Base-by-base conservation (phyloP, 140 eudicot species). In the Eryngium alpinum region DNA sequence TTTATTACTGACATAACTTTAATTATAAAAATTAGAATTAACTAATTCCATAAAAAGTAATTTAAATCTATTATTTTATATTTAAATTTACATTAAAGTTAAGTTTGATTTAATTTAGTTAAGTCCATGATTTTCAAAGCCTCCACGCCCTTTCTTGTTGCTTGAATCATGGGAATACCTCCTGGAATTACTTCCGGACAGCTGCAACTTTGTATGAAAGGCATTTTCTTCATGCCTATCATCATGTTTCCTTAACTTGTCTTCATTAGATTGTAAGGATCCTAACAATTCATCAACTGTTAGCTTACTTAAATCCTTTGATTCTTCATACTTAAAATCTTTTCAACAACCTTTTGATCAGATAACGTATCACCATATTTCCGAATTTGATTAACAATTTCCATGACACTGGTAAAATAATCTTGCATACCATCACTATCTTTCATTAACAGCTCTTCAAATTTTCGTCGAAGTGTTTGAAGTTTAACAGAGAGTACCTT, bases 401-500 rank as follows among this genome's bases (percentile, higher is more conserved):
- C 83, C 5, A 76, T 66, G 70, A 65, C 49, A 66, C 74, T 29
- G 28, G 77, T 4, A 6, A 46, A 14, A 53, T 14, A 31, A 66
- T 73, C 66, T 49, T 80, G 3, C 59, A 70, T n/a, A 43, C 32
- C 24, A 46, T 69, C 83, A 28, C 29, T 12, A 24, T 32, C 33
- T 46, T 81, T 53, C 80, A 81, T 56, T 18, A n/a, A 34, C 27
- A 82, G 19, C 25, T 44, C 46, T 46, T 60, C 84, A 57, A 73
- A 74, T 10, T 72, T 72, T 32, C 65, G 44, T 53, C 76, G 53
- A 4, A 33, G 24, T n/a, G 63, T 33, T 44, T 82, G 80, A 22
- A 82, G 66, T 60, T 75, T 74, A 24, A 59, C 75, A 24, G 72
- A 50, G 9, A 51, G 43, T 27, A 82, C 84, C 34, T 82, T 82